Percentiles rank a stretch among this genome's conserved stretches.
Conservation (phyloP, 177 flowering plant genomes). For the Vitis hybrid region DNA sequence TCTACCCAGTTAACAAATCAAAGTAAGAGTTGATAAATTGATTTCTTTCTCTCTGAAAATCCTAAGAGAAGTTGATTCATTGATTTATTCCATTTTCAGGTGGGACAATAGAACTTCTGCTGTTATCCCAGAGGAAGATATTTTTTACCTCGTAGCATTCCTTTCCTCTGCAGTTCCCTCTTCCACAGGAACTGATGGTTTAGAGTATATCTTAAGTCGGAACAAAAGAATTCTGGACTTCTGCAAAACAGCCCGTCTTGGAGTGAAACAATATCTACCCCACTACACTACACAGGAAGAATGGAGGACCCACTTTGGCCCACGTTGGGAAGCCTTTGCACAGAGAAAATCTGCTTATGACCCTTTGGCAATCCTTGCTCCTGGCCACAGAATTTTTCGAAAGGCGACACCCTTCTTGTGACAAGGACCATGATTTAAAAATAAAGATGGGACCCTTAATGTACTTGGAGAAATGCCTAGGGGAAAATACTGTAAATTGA, state of each 20-base stretch:
- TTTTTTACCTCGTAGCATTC: conserved; percentile 75
- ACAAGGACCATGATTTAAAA: conserved; percentile 4
- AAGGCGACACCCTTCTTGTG: conserved; percentile 36
- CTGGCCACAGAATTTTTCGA: conserved; percentile 81
- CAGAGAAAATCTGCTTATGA: conserved; percentile 68
- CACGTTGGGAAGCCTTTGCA: conserved; percentile 56
- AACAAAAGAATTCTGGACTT: conserved; percentile 49
- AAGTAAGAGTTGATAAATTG: conserved; percentile 40
- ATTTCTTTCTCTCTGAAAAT: background rate
- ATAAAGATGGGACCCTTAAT: conserved; percentile 2
- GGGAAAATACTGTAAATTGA: conserved; percentile 9
- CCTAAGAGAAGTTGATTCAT: background rate
- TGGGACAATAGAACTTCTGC: conserved; percentile 79
- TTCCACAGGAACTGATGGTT: conserved; percentile 45
- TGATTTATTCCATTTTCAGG: conserved; percentile 36
- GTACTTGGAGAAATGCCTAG: conserved; percentile 16
- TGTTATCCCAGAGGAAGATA: conserved; percentile 67
- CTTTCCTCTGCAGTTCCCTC: conserved; percentile 64
- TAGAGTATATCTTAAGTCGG: conserved; percentile 44
- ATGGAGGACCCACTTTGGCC: conserved; percentile 82
- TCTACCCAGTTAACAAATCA: conserved; percentile 76
- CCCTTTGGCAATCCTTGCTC: conserved; percentile 74
- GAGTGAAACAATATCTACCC: conserved; percentile 79
- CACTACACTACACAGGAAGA: conserved; percentile 62
- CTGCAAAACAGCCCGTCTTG: conserved; percentile 43